These are phyloP conservation scores for Podochytrium sp. DNA, from an alignment of 192 early-diverging fungal genomes.

Conservation along the genomic window DNA sequence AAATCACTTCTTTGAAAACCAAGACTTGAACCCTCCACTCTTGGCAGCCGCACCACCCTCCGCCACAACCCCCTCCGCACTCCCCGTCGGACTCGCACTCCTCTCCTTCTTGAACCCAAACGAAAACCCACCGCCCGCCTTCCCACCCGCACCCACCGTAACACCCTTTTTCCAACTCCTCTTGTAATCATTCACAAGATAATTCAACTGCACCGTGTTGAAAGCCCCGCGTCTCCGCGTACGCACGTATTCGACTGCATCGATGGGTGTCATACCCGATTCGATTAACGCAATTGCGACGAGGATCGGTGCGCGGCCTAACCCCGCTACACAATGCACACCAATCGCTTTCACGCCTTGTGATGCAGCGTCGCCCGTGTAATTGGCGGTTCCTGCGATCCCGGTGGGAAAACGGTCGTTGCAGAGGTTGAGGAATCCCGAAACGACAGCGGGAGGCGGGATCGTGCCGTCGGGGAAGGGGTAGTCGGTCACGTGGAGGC, in stretches of 20 bases:
- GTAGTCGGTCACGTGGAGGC: conserved; percentile 62
- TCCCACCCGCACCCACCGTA: background rate
- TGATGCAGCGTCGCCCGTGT: background rate
- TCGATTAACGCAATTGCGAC: conserved; percentile 80
- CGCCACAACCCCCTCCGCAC: background rate
- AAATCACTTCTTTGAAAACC: conserved; percentile 2
- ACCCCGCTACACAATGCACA: conserved; percentile 80
- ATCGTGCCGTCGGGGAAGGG: conserved; percentile 38
- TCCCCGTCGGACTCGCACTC: conserved; percentile 7
- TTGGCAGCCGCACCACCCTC: background rate
- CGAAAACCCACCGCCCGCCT: background rate
- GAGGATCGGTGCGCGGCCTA: conserved; percentile 68
- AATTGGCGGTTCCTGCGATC: background rate
- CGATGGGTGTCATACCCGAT: conserved; percentile 70
- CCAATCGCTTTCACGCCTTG: conserved; percentile 38
- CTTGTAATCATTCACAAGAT: conserved; percentile 54
- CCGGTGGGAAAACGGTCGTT: conserved; percentile 51
- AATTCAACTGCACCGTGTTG: conserved; percentile 69
- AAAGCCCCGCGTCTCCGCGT: conserved; percentile 72
- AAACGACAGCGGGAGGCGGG: conserved; percentile 64
- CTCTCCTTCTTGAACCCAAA: conserved; percentile 12
- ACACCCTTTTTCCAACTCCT: conserved; percentile 1
- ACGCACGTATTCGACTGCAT: conserved; percentile 74
- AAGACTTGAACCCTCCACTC: background rate
- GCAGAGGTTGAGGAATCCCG: conserved; percentile 71